These are phyloP conservation scores for Mycocalia duriaeana DNA, from an alignment of 1,284 basidiomycete species.

Conservation along the genomic window DNA sequence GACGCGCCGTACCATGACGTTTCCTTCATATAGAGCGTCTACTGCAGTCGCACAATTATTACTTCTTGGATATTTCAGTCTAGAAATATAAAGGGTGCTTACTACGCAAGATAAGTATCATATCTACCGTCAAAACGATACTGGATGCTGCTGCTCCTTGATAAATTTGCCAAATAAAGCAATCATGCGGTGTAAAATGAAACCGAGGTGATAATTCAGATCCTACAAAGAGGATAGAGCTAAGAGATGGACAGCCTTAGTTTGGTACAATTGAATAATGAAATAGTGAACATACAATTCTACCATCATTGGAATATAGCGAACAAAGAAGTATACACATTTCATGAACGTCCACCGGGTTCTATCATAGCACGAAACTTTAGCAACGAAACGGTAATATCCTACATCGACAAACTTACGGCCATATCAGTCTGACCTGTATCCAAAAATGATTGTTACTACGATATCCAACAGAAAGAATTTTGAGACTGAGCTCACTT, in stretches of 20 bases:
- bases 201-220: slow-evolving; percentile 28
- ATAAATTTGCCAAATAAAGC: slow-evolving; percentile 35
- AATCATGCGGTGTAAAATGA: slow-evolving; percentile 29
- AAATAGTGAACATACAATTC: slow-evolving; percentile 24
- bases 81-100: neutral
- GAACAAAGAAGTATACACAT: slow-evolving; percentile 28
- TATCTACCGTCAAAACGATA: slow-evolving; percentile 26
- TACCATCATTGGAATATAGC: slow-evolving; percentile 30
- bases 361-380: slow-evolving; percentile 13
- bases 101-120: slow-evolving; percentile 32
- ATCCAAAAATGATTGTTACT: neutral
- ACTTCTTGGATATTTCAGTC: slow-evolving; percentile 1
- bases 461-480: neutral
- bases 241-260: slow-evolving; percentile 8
- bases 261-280: neutral
- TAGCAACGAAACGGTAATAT: neutral
- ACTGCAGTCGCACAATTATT: slow-evolving; percentile 27
- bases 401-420: slow-evolving; percentile 20
- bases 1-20: slow-evolving; percentile 16
- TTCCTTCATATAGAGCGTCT: slow-evolving; percentile 28
- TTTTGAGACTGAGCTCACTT: slow-evolving; percentile 24
- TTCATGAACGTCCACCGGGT: slow-evolving; percentile 28
- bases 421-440: slow-evolving; percentile 34
- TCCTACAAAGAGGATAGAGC: slow-evolving; percentile 28
- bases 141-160: slow-evolving; percentile 26